A percentile compares a stretch with the other conserved stretches of the same genome.
These are phyloP conservation scores for Discostella stelligera DNA, from an alignment of 352 stramenopile genomes.

Conservation along the genomic window DNA sequence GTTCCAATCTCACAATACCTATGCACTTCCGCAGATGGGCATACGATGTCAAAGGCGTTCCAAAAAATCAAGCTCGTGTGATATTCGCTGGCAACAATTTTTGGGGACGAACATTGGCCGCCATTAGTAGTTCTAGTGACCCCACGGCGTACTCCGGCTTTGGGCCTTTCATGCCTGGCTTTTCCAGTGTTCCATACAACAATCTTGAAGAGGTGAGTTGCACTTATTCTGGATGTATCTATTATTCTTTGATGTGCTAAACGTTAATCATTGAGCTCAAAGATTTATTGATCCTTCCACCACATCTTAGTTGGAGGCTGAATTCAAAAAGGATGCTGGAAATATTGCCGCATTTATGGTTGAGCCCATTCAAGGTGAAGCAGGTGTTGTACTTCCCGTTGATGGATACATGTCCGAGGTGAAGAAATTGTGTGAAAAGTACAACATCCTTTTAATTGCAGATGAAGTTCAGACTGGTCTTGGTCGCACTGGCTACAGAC, in stretches of 20 bases:
- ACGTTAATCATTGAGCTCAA: neutral
- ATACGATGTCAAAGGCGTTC: constrained; percentile 96
- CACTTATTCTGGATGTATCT: no score
- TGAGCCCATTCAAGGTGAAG: constrained; percentile 98
- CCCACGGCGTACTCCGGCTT: constrained; percentile 87
- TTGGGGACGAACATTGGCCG: constrained; percentile 96
- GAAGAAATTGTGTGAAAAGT: constrained; percentile 91
- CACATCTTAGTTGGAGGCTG: constrained; percentile 58
- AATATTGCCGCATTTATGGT: constrained; percentile 99
- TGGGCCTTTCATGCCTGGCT: constrained; percentile 97
- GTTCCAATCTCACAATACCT: constrained; percentile 30
- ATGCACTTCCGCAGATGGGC: constrained; percentile 86
- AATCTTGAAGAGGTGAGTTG: constrained; percentile 83
- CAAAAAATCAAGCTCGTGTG: constrained; percentile 87
- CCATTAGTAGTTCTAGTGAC: constrained; percentile 93
- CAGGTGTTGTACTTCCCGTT: constrained; percentile 95
- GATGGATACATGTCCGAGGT: constrained; percentile 92
- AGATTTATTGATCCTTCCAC: constrained; percentile 1
- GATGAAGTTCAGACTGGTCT: constrained; percentile 98
- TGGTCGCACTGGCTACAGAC: constrained; percentile 93
- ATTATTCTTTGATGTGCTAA: neutral
- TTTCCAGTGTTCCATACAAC: constrained; percentile 90
- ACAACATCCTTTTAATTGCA: constrained; percentile 98
- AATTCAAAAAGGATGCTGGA: constrained; percentile 75
- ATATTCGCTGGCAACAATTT: constrained; percentile 99